Evolutionary conservation across 106 monocot genomes (phyloP), one percentile per base, ranked within the genome.

Genomic region (Allium cepa): DNA sequence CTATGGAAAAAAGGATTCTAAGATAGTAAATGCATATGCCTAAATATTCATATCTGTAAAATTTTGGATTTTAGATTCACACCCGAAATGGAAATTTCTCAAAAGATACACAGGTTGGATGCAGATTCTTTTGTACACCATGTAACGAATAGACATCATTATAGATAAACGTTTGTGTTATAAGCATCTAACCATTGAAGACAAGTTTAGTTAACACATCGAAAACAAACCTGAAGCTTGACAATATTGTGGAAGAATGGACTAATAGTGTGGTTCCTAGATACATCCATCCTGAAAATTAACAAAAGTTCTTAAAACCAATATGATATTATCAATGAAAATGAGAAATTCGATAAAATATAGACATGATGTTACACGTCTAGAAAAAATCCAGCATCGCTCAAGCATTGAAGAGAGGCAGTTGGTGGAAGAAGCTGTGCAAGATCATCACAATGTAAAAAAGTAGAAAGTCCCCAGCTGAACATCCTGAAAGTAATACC

Each of bases 401-500:
- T 92, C 72, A 97, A 64, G 76, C 96, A 97, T 79, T 97, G 92
- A 13, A 97, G 71, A 4, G 60, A 75, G 15, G 76, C 66, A 2
- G 62, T 49, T 36, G 36, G 36, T 0, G 86, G 82, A 0, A 92
- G 67, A 61, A 58, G 71, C 8, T 62, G 66, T 58, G 73, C 69
- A 47, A 97, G 78, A 53, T 82, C 78, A 68, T 92, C 88, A 50
- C 92, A 97, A 60, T 97, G 96, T 48, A 88, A 66, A 59, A 97
- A 89, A 10, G 86, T 82, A 10, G 96, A 85, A 15, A 97, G 78
- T 7, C 96, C 96, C 96, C 96, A 3, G 96, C 96, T 8, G 96
- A 97, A 77, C 92, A 97, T 53, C 96, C 96, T 53, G 96, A 92
- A 64, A 97, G 96, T 58, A 97, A 66, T 50, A 82, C 92, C 96